Evolutionary conservation across 2,329 filamentous ascomycete species (phyloP).

Genomic region (Penicillium sp.): DNA sequence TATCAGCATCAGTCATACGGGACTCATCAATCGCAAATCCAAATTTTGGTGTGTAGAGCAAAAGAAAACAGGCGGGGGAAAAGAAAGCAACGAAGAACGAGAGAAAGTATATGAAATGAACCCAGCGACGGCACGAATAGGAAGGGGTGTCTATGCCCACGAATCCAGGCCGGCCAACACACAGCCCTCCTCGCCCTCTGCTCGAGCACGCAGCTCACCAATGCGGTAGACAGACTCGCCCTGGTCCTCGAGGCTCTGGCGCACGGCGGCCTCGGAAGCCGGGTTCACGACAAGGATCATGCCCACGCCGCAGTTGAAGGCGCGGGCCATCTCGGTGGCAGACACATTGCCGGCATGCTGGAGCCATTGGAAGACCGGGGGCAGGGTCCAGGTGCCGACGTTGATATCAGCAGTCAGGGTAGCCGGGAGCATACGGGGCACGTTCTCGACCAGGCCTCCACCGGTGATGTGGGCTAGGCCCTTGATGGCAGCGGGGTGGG

Average conservation of each 20-base stretch:
- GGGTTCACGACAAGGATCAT: constrained; percentile 81
- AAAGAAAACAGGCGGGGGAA: constrained; percentile 11
- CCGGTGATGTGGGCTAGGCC: constrained; percentile 97
- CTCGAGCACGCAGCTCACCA: constrained; percentile 65
- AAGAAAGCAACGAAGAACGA: constrained; percentile 10
- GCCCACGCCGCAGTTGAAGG: constrained; percentile 91
- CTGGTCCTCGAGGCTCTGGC: constrained; percentile 57
- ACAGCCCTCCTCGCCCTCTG: constrained; percentile 56
- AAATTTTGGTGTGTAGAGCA: constrained; percentile 9
- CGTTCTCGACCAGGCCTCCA: constrained; percentile 87
- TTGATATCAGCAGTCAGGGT: constrained; percentile 78
- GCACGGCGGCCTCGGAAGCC: constrained; percentile 20
- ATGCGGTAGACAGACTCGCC: constrained; percentile 77
- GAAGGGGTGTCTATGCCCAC: constrained; percentile 33
- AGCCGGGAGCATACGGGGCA: constrained; percentile 84
- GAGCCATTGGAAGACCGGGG: constrained; percentile 82
- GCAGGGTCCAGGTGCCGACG: constrained; percentile 70
- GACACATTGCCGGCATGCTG: constrained; percentile 68
- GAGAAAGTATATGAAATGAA: constrained; percentile 3
- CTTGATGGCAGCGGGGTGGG: constrained; percentile 62
- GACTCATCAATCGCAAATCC: constrained; percentile 7
- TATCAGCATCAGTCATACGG: constrained; percentile 18
- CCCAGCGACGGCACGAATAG: constrained; percentile 5
- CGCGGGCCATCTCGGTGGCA: constrained; percentile 77
- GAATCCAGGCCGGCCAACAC: constrained; percentile 59